Percentiles rank a stretch among this genome's conserved stretches.
These are phyloP conservation scores for Fusarium sp. DNA, from an alignment of 2,329 filamentous ascomycete species.

Conservation along the genomic window DNA sequence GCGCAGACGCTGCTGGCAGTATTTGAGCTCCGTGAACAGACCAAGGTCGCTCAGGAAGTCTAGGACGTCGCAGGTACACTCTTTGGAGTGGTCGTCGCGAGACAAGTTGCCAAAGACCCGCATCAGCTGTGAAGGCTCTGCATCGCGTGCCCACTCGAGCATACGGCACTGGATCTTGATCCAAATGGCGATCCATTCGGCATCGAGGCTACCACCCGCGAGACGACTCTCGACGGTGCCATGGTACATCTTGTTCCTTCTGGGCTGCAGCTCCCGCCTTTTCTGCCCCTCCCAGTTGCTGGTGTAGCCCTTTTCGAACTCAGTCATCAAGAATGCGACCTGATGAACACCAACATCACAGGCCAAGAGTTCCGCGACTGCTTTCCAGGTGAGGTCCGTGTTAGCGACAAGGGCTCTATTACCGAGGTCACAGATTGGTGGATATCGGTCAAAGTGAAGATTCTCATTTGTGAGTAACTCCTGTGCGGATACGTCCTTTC, in stretches of 20 bases:
- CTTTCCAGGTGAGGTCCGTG: conserved; percentile 40
- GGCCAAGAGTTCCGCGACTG: conserved; percentile 46
- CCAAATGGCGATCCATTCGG: conserved; percentile 56
- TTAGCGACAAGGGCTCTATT: not conserved
- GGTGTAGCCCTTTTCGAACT: not conserved
- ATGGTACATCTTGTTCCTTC: not conserved
- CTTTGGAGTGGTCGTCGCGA: conserved; percentile 11
- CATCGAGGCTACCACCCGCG: conserved; percentile 54
- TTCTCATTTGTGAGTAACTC: not conserved
- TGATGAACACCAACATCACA: conserved; percentile 45
- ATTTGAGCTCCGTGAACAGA: conserved; percentile 50
- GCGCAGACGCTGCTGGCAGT: conserved; percentile 47
- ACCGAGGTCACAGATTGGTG: not conserved
- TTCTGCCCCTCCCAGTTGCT: conserved; percentile 46
- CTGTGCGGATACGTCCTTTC: not conserved
- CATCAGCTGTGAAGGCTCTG: conserved; percentile 52
- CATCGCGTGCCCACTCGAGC: conserved; percentile 49
- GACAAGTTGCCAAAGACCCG: conserved; percentile 46
- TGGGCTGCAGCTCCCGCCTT: not conserved
- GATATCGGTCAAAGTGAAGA: not conserved
- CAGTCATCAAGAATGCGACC: conserved; percentile 39
- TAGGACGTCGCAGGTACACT: conserved; percentile 54
- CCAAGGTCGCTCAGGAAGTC: conserved; percentile 56
- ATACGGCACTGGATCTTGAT: conserved; percentile 53
- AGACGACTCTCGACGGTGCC: conserved; percentile 58